phyloP scores from a whole-genome alignment of 148 eudicot species.

The Cornus suecica region DNA sequence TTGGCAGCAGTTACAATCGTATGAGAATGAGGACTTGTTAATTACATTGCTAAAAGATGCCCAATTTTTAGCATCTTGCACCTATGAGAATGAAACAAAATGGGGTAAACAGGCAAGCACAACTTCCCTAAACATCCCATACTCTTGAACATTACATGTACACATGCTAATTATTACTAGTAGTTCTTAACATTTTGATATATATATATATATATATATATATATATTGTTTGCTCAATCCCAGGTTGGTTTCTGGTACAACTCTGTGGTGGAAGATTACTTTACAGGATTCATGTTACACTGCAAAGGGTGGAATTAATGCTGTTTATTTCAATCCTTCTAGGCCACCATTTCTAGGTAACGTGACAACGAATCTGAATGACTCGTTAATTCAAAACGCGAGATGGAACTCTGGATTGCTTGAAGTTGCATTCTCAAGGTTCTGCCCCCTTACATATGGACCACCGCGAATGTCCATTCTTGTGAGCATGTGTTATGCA shows the following conservation, averaged over 20 bases:
- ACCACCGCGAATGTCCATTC: constrained; percentile 27
- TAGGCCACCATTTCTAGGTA: constrained; percentile 55
- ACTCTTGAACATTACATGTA: background rate
- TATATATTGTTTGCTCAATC: background rate
- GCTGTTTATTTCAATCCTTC: constrained; percentile 50
- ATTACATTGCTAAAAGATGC: constrained; percentile 24
- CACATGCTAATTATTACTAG: background rate
- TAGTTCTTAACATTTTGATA: background rate
- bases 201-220: too few relatives aligned
- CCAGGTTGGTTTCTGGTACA: constrained; percentile 59
- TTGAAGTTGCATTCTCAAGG: constrained; percentile 42
- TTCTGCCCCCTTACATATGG: constrained; percentile 45
- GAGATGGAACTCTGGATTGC: constrained; percentile 55
- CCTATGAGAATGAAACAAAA: constrained; percentile 51
- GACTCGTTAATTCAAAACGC: constrained; percentile 45
- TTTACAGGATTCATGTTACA: constrained; percentile 45
- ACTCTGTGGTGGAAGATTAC: constrained; percentile 45
- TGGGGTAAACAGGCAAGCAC: constrained; percentile 68
- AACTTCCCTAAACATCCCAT: background rate
- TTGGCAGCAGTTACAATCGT: constrained; percentile 8
- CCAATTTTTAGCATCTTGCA: constrained; percentile 41
- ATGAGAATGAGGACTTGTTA: background rate
- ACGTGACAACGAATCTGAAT: constrained; percentile 43
- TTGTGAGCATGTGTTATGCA: constrained; percentile 35
- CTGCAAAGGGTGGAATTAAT: constrained; percentile 50